A percentile compares a stretch with the other conserved stretches of the same genome.
phyloP scores from a whole-genome alignment of 352 stramenopile species.

The Thalassiosira exigua region DNA sequence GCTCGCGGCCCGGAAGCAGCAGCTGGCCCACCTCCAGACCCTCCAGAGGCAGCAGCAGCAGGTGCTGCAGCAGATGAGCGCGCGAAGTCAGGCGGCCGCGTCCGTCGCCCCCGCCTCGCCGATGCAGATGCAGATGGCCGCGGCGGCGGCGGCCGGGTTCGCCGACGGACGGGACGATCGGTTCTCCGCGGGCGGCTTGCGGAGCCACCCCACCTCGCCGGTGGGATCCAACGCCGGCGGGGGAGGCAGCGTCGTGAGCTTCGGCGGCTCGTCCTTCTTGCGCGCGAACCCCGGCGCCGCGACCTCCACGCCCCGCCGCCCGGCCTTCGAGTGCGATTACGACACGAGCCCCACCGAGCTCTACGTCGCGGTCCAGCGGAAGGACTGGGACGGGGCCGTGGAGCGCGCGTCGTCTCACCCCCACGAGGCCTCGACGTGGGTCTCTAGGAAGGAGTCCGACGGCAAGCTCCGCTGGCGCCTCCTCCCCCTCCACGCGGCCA shows the following conservation, averaged over 20 bases:
- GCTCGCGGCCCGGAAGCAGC: conserved; percentile 44
- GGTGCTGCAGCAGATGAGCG: conserved; percentile 45
- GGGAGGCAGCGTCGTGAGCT: too few species aligned
- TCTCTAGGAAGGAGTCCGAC: conserved; percentile 56
- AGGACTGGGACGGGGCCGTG: conserved; percentile 66
- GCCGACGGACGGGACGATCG: conserved; percentile 35
- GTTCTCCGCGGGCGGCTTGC: conserved; percentile 23
- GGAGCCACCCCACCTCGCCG: conserved; percentile 3
- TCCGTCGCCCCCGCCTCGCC: too few species aligned
- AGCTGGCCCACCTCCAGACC: conserved; percentile 51
- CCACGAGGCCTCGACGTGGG: conserved; percentile 60
- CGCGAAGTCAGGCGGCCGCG: too few species aligned
- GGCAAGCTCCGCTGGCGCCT: conserved; percentile 53
- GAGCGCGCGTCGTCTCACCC: conserved; percentile 41
- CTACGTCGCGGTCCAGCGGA: conserved; percentile 73
- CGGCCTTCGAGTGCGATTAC: conserved; percentile 82
- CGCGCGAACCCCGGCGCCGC: too few species aligned
- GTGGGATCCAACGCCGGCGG: background rate
- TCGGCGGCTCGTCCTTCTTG: too few species aligned
- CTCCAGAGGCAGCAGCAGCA: conserved; percentile 56
- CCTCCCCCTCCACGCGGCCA: conserved; percentile 73
- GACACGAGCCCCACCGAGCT: conserved; percentile 76
- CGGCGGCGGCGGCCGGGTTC: background rate
- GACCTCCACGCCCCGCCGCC: too few species aligned
- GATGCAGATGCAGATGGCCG: too few species aligned